phyloP scores from a whole-genome alignment of 2,329 filamentous ascomycete species.

The Colletotrichum lini region DNA sequence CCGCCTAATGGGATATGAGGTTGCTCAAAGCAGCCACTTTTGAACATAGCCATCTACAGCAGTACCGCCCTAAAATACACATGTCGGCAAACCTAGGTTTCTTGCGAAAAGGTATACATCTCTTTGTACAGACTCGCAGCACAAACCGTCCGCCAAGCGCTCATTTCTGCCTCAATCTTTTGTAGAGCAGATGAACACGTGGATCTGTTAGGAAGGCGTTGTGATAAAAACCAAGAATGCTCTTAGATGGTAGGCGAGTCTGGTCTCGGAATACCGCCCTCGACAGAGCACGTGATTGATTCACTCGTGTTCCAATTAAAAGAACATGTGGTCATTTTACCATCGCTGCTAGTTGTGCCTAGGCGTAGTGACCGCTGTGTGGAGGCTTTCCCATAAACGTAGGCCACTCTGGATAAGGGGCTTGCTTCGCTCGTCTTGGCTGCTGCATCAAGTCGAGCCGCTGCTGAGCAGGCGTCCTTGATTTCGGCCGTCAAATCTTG shows the following conservation, averaged over 20 bases:
- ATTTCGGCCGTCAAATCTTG: background rate
- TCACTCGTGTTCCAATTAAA: background rate
- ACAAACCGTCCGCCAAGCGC: background rate
- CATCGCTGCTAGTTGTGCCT: background rate
- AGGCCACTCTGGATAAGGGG: background rate
- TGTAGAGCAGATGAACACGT: background rate
- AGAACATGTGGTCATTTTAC: background rate
- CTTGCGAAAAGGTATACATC: background rate
- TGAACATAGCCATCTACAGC: background rate
- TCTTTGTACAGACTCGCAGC: background rate
- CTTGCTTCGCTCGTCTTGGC: background rate
- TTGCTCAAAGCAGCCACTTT: background rate
- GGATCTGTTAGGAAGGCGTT: background rate
- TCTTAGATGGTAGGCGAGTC: slow-evolving; percentile 1
- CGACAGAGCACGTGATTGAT: background rate
- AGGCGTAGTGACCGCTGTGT: background rate
- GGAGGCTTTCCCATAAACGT: background rate
- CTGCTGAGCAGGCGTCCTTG: slow-evolving; percentile 12
- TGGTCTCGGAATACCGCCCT: background rate
- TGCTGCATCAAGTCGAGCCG: background rate
- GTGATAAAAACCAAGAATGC: background rate
- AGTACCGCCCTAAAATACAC: background rate
- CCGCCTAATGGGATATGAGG: background rate
- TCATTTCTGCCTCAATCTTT: background rate
- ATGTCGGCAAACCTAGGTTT: background rate